Base-by-base conservation (phyloP, 2,329 filamentous ascomycete genomes). In the Colletotrichum eleusines region DNA sequence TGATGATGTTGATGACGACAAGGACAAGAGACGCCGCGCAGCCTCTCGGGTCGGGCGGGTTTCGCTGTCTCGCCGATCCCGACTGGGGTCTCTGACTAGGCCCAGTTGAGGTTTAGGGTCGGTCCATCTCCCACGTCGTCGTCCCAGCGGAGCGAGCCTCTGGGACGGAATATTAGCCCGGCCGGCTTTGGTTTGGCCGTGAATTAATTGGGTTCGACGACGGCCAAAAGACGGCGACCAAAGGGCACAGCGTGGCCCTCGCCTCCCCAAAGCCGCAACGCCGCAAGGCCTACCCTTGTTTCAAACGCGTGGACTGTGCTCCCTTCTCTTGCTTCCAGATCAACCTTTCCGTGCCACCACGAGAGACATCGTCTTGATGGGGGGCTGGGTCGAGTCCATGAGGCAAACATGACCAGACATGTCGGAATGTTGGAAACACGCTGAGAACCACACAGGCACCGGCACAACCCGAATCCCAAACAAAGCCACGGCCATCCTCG, bases 271-370 rank as follows among this genome's bases (percentile, higher is more conserved):
- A 55, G n/a, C n/a, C n/a, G n/a, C n/a, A n/a, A n/a, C n/a, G 63
- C 48, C 63, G 68, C 68, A 62, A 62, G 55, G 63, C 28, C 53
- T 38, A n/a, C 48, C 68, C 68, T 48, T 48, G 57, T 70, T 70
- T 70, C 63, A 63, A 70, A 57, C 63, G 33, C 42, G 50, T 70
- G 68, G 63, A 67, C 68, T 50, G 68, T 70, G 63, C 61, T 18
- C 33, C n/a, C 12, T 40, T 40, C 7, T 23, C 20, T 46, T 46
- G n/a, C 20, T 46, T 46, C 44, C 14, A n/a, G 4, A 6, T 33
- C 50, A 9, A 31, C 4, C 18, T 33, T n/a, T 12, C 8, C 4
- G 18, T 8, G 26, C 9, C 2, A 16, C 3, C 3, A 2, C 11
- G 48, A 8, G 5, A 33, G 31, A 33, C 31, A 31, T 9, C n/a